phyloP scores from a whole-genome alignment of 1,139 yeast genomes.

The Hansenula lynferdii region DNA sequence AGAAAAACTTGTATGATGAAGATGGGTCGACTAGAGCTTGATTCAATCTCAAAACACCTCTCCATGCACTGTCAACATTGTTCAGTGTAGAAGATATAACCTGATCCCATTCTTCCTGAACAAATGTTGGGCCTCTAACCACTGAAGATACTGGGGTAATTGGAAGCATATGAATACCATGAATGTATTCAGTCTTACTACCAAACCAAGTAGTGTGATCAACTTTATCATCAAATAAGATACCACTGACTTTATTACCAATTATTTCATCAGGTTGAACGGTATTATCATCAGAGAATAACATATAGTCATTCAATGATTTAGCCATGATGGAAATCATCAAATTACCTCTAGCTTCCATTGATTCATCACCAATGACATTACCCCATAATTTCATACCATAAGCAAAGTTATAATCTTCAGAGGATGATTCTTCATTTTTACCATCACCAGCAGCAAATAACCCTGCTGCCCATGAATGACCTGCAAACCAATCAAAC shows the following conservation, averaged over 20 bases:
- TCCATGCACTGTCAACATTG: slow-evolving; percentile 45
- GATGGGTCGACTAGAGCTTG: slow-evolving; percentile 50
- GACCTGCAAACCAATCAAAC: slow-evolving; percentile 82
- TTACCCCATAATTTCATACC: slow-evolving; percentile 82
- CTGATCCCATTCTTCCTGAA: slow-evolving; percentile 48
- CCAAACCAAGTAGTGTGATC: slow-evolving; percentile 58
- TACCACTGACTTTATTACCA: slow-evolving; percentile 70
- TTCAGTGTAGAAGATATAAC: slow-evolving; percentile 35
- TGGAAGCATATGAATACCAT: slow-evolving; percentile 63
- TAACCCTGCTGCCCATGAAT: slow-evolving; percentile 82
- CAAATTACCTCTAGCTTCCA: slow-evolving; percentile 75
- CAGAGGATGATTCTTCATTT: slow-evolving; percentile 77
- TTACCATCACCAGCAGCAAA: slow-evolving; percentile 69
- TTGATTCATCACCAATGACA: slow-evolving; percentile 61
- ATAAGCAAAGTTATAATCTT: slow-evolving; percentile 76
- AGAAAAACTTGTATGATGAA: slow-evolving; percentile 44
- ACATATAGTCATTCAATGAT: slow-evolving; percentile 60
- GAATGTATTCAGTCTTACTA: slow-evolving; percentile 46
- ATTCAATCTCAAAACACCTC: slow-evolving; percentile 48
- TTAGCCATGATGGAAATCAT: slow-evolving; percentile 64
- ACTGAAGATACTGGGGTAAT: slow-evolving; percentile 51
- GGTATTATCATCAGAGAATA: slow-evolving; percentile 49
- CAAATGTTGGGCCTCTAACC: slow-evolving; percentile 43
- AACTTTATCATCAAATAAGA: slow-evolving; percentile 56
- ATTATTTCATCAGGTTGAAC: slow-evolving; percentile 54